phyloP scores from a whole-genome alignment of 257 asterid species.

The Marsdenia floribunda region DNA sequence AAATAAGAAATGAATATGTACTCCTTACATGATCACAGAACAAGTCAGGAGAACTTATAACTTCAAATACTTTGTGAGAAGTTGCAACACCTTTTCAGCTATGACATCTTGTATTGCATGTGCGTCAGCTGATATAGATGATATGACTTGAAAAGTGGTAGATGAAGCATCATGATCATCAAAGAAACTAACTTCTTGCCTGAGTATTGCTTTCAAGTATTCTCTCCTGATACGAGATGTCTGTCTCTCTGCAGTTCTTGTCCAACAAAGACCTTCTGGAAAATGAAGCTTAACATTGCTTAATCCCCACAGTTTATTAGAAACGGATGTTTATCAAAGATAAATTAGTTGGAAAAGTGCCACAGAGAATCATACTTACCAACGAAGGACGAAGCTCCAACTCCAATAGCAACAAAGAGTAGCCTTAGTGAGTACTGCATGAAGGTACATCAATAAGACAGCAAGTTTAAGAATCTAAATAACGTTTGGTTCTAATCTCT shows the following conservation, averaged over 20 bases:
- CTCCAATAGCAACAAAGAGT: constrained; percentile 62
- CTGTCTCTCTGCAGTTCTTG: constrained; percentile 77
- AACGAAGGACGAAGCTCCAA: constrained; percentile 59
- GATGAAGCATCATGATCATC: constrained; percentile 55
- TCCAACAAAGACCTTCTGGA: constrained; percentile 74
- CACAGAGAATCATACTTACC: constrained; percentile 29
- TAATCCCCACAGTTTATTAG: no score
- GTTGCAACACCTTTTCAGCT: constrained; percentile 56
- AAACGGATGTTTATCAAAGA: no score
- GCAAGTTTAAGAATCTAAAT: neutral
- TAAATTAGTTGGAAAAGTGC: no score
- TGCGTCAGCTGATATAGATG: constrained; percentile 66
- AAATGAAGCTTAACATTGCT: neutral
- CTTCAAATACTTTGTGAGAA: neutral
- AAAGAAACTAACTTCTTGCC: constrained; percentile 74
- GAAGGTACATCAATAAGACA: neutral
- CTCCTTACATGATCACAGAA: neutral
- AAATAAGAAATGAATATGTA: neutral
- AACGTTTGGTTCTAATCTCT: neutral
- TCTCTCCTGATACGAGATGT: constrained; percentile 55
- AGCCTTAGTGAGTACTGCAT: constrained; percentile 56
- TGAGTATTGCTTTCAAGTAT: constrained; percentile 57
- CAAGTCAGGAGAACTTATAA: neutral
- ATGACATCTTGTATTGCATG: constrained; percentile 63
- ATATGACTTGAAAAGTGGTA: constrained; percentile 56